Evolutionary conservation across 331 rosid species (phyloP), one percentile per base, ranked within the genome.

Genomic region (Quercus tomentella): DNA sequence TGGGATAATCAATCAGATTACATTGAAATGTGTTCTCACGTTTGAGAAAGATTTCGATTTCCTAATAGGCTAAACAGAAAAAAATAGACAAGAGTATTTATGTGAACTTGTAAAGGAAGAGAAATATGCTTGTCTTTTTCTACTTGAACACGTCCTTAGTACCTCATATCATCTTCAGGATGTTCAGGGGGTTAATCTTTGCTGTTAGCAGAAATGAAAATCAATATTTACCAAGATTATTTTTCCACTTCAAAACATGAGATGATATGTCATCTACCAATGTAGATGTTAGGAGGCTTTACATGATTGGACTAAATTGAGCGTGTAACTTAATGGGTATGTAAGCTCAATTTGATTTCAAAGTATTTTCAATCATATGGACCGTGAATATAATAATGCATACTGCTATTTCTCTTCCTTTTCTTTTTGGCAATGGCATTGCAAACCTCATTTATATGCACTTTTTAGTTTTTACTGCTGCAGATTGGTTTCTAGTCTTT

Each of bases 51-150:
- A 31, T 66, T 77, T 65, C 25, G 25, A 31, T 66, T 77, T 65
- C 25, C 57, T 65, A 41, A 54, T 72, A 55, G 73, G 55, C 61
- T 68, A 74, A 56, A 73, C 56, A 22, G 65, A 26, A 37, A 57
- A 12, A 37, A 37, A 37, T 33, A 30, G 33, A 67, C 20, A 78
- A 78, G 33, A 56, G 51, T 66, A 35, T 20, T 43, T 31, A 69
- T 20, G n/a, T 52, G 17, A 77, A 51, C 80, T 80, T 69, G 66
- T 49, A 20, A 84, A 68, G n/a, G 67, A 28, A 26, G 75, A 72
- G 26, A 21, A 63, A 75, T 28, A 70, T 71, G 56, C 65, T 65
- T 75, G 60, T n/a, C 51, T 43, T 73, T 55, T 67, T 23, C 51
- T 33, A n/a, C 72, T 18, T 67, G 72, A 33, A 9, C 62, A 23